phyloP scores from a whole-genome alignment of 148 eudicot genomes.

The Chenopodium quinoa region DNA sequence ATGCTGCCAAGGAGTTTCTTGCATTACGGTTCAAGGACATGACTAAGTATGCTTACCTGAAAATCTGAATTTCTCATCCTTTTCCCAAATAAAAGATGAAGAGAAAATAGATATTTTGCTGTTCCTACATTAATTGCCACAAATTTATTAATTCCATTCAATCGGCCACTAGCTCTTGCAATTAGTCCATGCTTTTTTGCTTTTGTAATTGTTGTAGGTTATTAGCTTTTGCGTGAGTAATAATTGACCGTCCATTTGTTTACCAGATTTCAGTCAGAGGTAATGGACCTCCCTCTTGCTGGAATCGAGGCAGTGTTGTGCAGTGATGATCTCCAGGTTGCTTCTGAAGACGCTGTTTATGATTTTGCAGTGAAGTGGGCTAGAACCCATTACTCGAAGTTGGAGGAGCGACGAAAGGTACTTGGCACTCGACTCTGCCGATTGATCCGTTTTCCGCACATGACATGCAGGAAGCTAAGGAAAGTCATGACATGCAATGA shows the following conservation, averaged over 20 bases:
- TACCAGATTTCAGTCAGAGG: constrained; percentile 63
- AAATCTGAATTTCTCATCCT: background rate
- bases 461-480: constrained; percentile 58
- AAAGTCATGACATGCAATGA: constrained; percentile 59
- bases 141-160: background rate
- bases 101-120: background rate
- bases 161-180: background rate
- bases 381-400: constrained; percentile 47
- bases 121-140: background rate
- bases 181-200: background rate
- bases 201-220: background rate
- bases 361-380: constrained; percentile 72
- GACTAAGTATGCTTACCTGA: constrained; percentile 44
- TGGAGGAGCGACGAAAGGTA: constrained; percentile 53
- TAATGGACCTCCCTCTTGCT: constrained; percentile 56
- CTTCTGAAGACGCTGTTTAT: constrained; percentile 71
- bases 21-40: constrained; percentile 58
- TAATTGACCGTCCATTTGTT: background rate
- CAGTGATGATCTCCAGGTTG: constrained; percentile 68
- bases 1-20: constrained; percentile 62
- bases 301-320: constrained; percentile 68
- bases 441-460: constrained; percentile 65
- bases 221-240: background rate
- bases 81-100: background rate
- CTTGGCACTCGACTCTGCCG: constrained; percentile 44